A percentile compares a stretch with the other conserved stretches of the same genome.
Evolutionary conservation across 768 basidiomycete species (phyloP).

Genomic region (Postia placenta): DNA sequence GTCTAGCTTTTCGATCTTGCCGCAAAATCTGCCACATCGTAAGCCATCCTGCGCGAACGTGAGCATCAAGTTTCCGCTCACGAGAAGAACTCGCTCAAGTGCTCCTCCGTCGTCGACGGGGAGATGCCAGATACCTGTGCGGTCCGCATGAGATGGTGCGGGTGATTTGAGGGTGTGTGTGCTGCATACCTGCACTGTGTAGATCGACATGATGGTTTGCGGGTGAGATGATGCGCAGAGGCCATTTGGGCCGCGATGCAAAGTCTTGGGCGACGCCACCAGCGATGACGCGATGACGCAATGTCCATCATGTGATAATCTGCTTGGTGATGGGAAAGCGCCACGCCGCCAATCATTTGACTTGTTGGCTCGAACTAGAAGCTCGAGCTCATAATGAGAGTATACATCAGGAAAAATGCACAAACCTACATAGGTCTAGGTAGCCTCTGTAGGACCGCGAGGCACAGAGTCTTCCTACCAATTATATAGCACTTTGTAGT

Average conservation of each 20-base stretch:
- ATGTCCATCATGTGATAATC: no score
- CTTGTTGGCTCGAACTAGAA: no score
- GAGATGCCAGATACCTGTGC: conserved; percentile 68
- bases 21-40: conserved; percentile 65
- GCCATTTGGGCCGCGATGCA: not conserved
- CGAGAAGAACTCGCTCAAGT: conserved; percentile 81
- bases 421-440: no score
- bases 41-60: conserved; percentile 5
- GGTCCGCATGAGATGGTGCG: not conserved
- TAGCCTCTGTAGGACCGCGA: no score
- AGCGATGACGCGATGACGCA: not conserved
- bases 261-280: not conserved
- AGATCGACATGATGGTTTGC: conserved; percentile 15
- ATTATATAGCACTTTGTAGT: no score
- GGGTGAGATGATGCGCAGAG: not conserved
- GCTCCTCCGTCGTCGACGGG: conserved; percentile 53
- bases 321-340: no score
- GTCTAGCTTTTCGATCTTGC: conserved; percentile 74
- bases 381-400: no score
- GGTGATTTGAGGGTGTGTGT: not conserved
- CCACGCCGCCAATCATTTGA: no score
- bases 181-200: conserved; percentile 15
- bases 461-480: no score
- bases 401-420: no score
- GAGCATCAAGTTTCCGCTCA: conserved; percentile 31